Evolutionary conservation across 495 filamentous ascomycete genomes (phyloP), one percentile per base, ranked within the genome.

Genomic region (Barbatosphaeria neglecta): DNA sequence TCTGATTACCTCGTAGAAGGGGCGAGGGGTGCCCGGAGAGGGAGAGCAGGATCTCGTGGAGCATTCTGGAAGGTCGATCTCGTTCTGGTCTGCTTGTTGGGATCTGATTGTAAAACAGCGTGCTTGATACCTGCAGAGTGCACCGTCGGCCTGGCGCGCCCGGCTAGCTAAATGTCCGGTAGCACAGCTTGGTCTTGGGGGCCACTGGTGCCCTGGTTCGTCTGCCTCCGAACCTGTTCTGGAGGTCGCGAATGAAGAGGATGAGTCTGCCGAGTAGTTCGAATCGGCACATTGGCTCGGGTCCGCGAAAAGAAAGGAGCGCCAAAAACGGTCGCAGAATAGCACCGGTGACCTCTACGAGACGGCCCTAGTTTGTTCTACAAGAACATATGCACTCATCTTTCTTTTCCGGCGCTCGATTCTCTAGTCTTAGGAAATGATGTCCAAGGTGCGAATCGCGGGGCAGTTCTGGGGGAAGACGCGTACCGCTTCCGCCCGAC

Each of bases 1-100:
- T 37, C 18, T 66, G 50, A 44, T 64, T 51, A 51, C 70, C 46
- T 49, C 68, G 67, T 66, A 96, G 83, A 54, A 96, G 78, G 39
- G 88, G 81, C 45, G 90, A 96, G 22, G 87, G 82, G 66, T 95
- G 86, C 44, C 90, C 90, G 52, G 88, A 92, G 62, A 98, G 83
- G 58, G 86, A 86, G 60, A 98, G 82, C 54, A 98, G 77, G 65
- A 98, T 82, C 69, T 98, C 92, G 72, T 97, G 90, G 58, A 97
- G 83, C 90, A 97, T 97, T 64, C 61, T 73, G 53, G 24, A 28
- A 46, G 22, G 37, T 44, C 28, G 37, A 44, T 41, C n/a, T n/a
- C n/a, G n/a, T n/a, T n/a, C n/a, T n/a, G n/a, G n/a, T n/a, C n/a
- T n/a, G n/a, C n/a, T n/a, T n/a, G n/a, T n/a, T n/a, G n/a, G n/a